Base-by-base conservation (phyloP, 2,329 filamentous ascomycete genomes). In the Beauveria australis region DNA sequence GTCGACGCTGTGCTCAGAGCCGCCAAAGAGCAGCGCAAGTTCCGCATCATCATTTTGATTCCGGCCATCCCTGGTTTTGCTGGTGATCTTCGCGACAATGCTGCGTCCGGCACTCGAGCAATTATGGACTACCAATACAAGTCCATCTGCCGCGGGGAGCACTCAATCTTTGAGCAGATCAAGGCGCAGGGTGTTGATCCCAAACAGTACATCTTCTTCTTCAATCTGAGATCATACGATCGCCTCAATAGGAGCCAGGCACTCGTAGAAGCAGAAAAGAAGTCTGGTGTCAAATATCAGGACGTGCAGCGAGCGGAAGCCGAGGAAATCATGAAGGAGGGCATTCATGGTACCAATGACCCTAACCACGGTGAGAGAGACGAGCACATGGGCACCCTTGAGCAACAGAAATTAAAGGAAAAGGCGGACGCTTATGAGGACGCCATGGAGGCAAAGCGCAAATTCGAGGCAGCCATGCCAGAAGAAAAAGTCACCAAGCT, bases 91-190 rank as follows among this genome's bases (percentile, higher is more conserved):
- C 81, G 92, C 61, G 86, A 92, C 14, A 86, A 90, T 67, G 91
- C 89, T 22, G 93, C 93, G 0, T 84, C 85, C 1, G 93, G 93
- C 10, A 97, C 93, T 0, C 78, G 91, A 53, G 93, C 92, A 12
- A 99, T 97, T 68, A 97, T 99, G 91, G 92, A 97, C 71, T 97
- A 96, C 70, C 94, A 97, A 71, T 99, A 94, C 79, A 96, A 95
- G 75, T 96, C 91, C 0, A 96, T 99, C 65, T 91, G 89, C 69
- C 88, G 94, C 49, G 94, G 94, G 6, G 88, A 95, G 64, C 81
- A 97, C 70, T 96, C 91, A 5, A 97, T 99, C 57, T 94, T 89
- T 67, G 91, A 84, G 44, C 87, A 89, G 69, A 85, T 97, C 61
- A 74, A 74, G 49, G 84, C 83, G 7, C 79, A 89, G 64, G 92